Percentiles rank a stretch among this genome's conserved stretches.
These are phyloP conservation scores for Geosmithia putterillii DNA, from an alignment of 2,329 filamentous ascomycete genomes.

Conservation along the genomic window DNA sequence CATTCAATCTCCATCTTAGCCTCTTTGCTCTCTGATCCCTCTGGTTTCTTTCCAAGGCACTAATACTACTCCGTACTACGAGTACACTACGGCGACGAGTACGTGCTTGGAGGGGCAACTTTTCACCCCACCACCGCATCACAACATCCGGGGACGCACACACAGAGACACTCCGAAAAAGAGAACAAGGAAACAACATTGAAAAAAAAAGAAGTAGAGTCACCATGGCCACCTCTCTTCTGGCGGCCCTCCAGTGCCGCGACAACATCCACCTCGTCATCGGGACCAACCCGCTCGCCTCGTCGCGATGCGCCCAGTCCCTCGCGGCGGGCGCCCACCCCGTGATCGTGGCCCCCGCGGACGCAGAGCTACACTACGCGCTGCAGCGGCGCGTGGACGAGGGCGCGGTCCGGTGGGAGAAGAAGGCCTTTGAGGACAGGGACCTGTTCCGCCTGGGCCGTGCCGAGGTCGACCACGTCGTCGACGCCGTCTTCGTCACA, in stretches of 20 bases:
- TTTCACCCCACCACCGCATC: too few species aligned
- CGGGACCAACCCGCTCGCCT: constrained; percentile 79
- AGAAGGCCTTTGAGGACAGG: constrained; percentile 52
- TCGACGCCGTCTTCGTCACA: constrained; percentile 91
- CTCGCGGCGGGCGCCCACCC: constrained; percentile 72
- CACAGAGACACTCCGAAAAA: background rate
- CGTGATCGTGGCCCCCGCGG: constrained; percentile 57
- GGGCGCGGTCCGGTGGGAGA: constrained; percentile 53
- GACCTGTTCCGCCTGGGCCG: constrained; percentile 72
- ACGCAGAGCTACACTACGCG: constrained; percentile 41
- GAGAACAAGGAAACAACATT: background rate
- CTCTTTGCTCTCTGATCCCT: too few species aligned
- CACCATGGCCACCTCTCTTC: constrained; percentile 33
- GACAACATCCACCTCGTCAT: constrained; percentile 72
- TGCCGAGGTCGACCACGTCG: constrained; percentile 61
- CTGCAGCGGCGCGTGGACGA: constrained; percentile 53
- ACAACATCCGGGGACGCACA: too few species aligned
- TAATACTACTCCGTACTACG: too few species aligned
- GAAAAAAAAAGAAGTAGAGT: constrained; percentile 20
- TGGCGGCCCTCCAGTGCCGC: constrained; percentile 60
- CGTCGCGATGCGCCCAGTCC: constrained; percentile 67
- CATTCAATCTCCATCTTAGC: too few species aligned
- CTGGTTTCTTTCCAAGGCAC: too few species aligned
- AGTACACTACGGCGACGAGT: too few species aligned
- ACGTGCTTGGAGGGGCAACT: too few species aligned